Base-by-base conservation (phyloP, 345 rosid genomes). In the Salix dunnii region DNA sequence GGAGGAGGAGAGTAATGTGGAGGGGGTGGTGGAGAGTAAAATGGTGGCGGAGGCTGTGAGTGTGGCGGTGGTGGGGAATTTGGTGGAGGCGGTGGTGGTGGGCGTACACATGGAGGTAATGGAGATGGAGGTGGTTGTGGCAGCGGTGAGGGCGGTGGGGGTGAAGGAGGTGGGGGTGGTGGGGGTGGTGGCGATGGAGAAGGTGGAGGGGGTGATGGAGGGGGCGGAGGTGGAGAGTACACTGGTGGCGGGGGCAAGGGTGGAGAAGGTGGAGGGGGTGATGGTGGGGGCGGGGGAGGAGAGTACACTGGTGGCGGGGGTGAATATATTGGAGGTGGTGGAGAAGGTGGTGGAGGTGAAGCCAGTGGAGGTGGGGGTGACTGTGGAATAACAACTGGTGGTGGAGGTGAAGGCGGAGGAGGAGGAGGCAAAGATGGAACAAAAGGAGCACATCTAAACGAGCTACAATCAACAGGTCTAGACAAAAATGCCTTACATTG, bases 381-480 rank as follows among this genome's bases (percentile, higher is more conserved):
- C 36, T 35, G 36, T 35, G 36, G 36, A 35, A 35, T 35, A 35
- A 35, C 36, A 35, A 82, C 63, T 1, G 81, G 83, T 38, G 84
- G 18, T 18, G 94, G 96, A 6, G 92, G 92, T 6, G 86, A 84
- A 20, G 91, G 91, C 2, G 94, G 90, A 2, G 93, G 91, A 1
- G 94, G 93, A 17, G 93, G 71, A 14, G 94, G 91, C 42, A 85
- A 38, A 16, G 86, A 73, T 23, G 95, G 85, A 79, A 90, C 87
- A 75, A 93, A 90, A 35, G 92, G 91, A 31, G 83, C 77, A 68
- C 99, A 95, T 75, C 79, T 79, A 72, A 91, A 93, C 7, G 95
- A 80, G 51, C 74, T 76, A 73, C 99, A 95, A 79, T 88, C 78
- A 72, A 93, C 97, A 10, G 93, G 97, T 72, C 51, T 78, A 67